Evolutionary conservation across 148 eudicot genomes (phyloP).

Genomic region (Oxyria digyna): DNA sequence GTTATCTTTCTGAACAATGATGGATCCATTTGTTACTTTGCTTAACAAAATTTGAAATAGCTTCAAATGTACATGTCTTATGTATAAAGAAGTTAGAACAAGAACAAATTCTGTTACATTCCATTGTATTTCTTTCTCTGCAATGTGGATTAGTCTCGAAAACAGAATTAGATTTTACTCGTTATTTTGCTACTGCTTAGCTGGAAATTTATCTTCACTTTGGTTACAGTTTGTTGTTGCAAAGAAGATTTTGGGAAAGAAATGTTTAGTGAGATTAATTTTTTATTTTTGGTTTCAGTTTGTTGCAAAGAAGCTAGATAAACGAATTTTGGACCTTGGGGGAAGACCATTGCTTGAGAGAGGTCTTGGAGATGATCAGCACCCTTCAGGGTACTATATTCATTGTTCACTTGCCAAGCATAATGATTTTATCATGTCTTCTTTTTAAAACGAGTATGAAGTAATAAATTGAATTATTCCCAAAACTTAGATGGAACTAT

Average conservation of each 20-base stretch:
- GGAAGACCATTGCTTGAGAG: constrained; percentile 56
- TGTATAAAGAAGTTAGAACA: not conserved
- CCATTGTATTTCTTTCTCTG: not conserved
- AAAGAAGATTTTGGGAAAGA: constrained; percentile 24
- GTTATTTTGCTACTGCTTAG: not conserved
- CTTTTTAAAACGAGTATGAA: not conserved
- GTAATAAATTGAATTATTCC: not conserved
- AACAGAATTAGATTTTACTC: not conserved
- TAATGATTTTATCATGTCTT: not conserved
- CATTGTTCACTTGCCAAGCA: not conserved
- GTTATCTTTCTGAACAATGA: not conserved
- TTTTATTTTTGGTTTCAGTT: constrained; percentile 44
- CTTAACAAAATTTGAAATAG: not conserved
- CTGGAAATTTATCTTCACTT: not conserved
- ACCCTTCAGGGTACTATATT: constrained; percentile 85
- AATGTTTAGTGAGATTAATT: not conserved
- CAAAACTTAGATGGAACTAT: not conserved
- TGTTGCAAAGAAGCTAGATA: constrained; percentile 95
- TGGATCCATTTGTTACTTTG: not conserved
- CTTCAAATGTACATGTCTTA: not conserved
- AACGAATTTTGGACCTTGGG: constrained; percentile 76
- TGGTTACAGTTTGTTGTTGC: constrained; percentile 76
- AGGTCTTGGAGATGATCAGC: constrained; percentile 98
- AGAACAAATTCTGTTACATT: not conserved
- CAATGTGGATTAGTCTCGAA: not conserved